Conservation (phyloP, 441 rosid species). For the Adansonia madagascariensis region DNA sequence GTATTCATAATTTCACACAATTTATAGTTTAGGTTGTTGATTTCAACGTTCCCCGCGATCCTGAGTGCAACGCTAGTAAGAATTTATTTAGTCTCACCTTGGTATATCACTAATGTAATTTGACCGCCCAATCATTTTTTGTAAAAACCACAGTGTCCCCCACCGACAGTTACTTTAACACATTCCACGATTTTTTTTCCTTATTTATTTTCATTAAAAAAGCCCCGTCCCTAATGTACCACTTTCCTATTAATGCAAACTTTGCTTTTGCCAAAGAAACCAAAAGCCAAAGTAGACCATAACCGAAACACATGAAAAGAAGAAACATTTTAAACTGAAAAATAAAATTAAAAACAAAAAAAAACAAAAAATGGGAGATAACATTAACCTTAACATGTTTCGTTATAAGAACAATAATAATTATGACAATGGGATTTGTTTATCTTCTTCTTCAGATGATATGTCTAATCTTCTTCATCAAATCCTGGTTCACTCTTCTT, state of each 20-base stretch:
- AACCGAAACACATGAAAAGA: not conserved
- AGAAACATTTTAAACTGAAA: conserved; percentile 10
- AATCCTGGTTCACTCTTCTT: conserved; percentile 28
- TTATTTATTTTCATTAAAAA: not conserved
- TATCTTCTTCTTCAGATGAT: conserved; percentile 21
- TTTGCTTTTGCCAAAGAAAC: not conserved
- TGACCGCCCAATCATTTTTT: conserved; percentile 25
- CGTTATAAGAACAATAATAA: conserved; percentile 1
- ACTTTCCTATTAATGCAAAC: not conserved
- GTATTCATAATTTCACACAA: too few relatives aligned
- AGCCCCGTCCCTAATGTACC: not conserved
- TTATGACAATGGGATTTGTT: conserved; percentile 7
- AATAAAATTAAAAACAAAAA: not conserved
- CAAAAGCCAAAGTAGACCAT: not conserved
- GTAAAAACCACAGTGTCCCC: not conserved
- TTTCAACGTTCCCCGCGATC: not conserved
- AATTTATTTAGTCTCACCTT: not conserved
- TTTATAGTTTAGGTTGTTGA: too few relatives aligned
- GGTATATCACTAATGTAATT: not conserved
- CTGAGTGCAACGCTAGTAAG: not conserved
- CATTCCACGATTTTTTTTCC: not conserved
- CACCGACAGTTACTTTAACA: not conserved
- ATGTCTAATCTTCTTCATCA: conserved; percentile 25
- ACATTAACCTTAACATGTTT: conserved; percentile 18
- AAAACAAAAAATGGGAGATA: conserved; percentile 15